A percentile compares a stretch with the other conserved stretches of the same genome.
phyloP scores from a whole-genome alignment of 2,329 filamentous ascomycete genomes.

The Ophiostoma quercus region DNA sequence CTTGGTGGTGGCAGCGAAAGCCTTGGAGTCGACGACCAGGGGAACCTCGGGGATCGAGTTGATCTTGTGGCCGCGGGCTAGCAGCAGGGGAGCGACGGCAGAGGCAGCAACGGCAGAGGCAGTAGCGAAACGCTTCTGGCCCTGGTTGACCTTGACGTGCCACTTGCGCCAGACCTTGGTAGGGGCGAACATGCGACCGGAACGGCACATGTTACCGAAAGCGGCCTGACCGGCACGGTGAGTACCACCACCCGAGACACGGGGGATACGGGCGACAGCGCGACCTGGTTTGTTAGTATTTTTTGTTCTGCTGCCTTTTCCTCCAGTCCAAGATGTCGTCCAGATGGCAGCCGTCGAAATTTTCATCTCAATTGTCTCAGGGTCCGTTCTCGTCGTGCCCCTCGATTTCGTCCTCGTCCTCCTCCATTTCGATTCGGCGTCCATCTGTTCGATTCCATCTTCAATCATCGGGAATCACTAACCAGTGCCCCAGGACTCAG shows the following conservation, averaged over 20 bases:
- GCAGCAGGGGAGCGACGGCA: slow-evolving; percentile 86
- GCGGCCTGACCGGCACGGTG: slow-evolving; percentile 99
- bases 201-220: slow-evolving; percentile 99
- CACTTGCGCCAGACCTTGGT: slow-evolving; percentile 99
- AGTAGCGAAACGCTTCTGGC: slow-evolving; percentile 98
- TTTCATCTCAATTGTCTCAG: neutral
- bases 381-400: neutral
- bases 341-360: neutral
- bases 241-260: slow-evolving; percentile 99
- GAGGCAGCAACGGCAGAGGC: slow-evolving; percentile 96
- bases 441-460: neutral
- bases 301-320: neutral
- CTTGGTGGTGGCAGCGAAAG: slow-evolving; percentile 82
- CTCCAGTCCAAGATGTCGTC: neutral
- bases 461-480: slow-evolving; percentile 41
- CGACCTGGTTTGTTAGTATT: slow-evolving; percentile 57
- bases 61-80: slow-evolving; percentile 96
- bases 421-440: neutral
- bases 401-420: neutral
- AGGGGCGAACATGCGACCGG: slow-evolving; percentile 99
- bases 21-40: slow-evolving; percentile 86
- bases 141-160: slow-evolving; percentile 99
- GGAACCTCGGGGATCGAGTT: slow-evolving; percentile 90
- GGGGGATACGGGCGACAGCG: slow-evolving; percentile 99
- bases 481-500: slow-evolving; percentile 99